Evolutionary conservation across 1,284 basidiomycete genomes (phyloP), one percentile per base, ranked within the genome.

Genomic region (Malassezia pachydermatis): DNA sequence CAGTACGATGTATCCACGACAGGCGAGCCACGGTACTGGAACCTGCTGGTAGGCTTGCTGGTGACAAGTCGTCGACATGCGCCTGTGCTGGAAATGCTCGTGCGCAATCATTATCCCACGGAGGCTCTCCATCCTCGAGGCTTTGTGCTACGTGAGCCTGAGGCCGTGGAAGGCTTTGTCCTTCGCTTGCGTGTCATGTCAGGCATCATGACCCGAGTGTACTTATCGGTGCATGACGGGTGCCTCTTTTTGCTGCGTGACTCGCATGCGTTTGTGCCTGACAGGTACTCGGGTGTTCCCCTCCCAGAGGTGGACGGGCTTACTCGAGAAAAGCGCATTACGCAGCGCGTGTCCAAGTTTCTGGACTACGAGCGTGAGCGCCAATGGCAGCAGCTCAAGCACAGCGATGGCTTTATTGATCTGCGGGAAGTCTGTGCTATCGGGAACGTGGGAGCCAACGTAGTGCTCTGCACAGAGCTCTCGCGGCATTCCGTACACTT

Each of bases 91-190:
- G 87, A 89, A 67, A 73, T 88, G 41, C 78, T 84, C 3, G 67
- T 83, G 2, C 80, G 78, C 17, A 76, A 79, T 41, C 87, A 89
- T 69, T 76, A 75, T 25, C 78, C 81, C 0, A 78, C 76, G 3
- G 73, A 75, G 36, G 64, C 84, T 20, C 76, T 76, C 52, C 70
- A 79, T 14, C 77, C 77, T 50, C 76, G 79, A 53, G 81, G 80
- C 38, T 77, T 73, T 14, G 75, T 73, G 34, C 62, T 86, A 11
- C 70, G 77, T 16, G 84, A 88, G 64, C 86, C 86, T 1, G 79
- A 80, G 0, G 78, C 79, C 1, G 74, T 88, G 37, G 86, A 89
- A 72, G 86, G 86, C 2, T 88, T 83, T 70, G 72, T 87, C 28
- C 67, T 68, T 59, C 81, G 83, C 43, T 78, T 87, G 63, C 79